These are phyloP conservation scores for Backusella tarrabulga DNA, from an alignment of 192 early-diverging fungal genomes.

Conservation along the genomic window DNA sequence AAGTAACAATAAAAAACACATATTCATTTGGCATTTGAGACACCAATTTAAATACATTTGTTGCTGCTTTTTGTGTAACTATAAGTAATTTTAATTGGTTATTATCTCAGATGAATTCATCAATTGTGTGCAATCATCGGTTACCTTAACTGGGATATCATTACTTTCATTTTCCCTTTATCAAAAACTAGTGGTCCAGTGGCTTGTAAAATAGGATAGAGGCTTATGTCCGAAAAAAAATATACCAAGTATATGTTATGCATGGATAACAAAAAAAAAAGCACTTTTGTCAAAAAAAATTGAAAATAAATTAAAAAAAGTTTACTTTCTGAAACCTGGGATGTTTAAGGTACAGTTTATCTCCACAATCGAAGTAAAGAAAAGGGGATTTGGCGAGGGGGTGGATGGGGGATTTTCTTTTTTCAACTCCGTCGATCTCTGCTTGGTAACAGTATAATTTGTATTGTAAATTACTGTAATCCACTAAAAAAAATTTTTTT, in stretches of 20 bases:
- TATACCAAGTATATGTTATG: neutral
- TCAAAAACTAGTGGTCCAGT: slow-evolving; percentile 2
- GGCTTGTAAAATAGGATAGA: neutral
- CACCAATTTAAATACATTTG: neutral
- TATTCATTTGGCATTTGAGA: neutral
- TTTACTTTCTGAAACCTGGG: neutral
- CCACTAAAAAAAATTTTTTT: slow-evolving; percentile 8
- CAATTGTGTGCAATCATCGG: neutral
- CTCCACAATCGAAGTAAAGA: neutral
- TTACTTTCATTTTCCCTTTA: neutral
- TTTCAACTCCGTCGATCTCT: neutral
- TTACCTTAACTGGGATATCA: slow-evolving; percentile 5
- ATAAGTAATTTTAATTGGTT: neutral
- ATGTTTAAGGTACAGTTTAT: slow-evolving; percentile 1
- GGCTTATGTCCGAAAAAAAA: neutral
- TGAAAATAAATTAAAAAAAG: neutral
- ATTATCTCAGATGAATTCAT: neutral
- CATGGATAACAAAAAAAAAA: neutral
- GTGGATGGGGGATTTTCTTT: neutral
- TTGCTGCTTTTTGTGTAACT: neutral
- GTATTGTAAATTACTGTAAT: neutral
- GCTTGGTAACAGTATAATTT: slow-evolving; percentile 6
- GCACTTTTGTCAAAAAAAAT: neutral
- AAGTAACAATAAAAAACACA: neutral
- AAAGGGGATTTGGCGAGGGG: neutral